Evolutionary conservation across 345 rosid species (phyloP), one percentile per base, ranked within the genome.

Genomic region (Eucalyptus erythrocorys): DNA sequence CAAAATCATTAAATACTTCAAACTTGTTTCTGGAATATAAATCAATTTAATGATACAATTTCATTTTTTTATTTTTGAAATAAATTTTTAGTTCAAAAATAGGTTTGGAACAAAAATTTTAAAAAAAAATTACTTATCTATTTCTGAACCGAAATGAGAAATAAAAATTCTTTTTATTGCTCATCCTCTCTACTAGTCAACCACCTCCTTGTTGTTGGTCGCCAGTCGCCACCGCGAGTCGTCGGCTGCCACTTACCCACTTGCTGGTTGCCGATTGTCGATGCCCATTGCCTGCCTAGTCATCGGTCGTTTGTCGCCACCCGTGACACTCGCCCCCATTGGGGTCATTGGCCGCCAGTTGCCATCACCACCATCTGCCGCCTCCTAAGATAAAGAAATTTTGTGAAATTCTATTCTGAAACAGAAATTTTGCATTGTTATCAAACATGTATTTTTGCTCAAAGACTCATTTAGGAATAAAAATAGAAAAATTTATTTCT

Each of bases 181-280:
- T 57, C 30, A 1, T 3, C 1, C 64, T 57, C 0, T 24, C n/a
- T 57, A 57, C 64, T 57, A 57, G 14, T 11, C 0, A 2, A 1
- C 64, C 6, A 11, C n/a, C 0, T n/a, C 26, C 3, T 1, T 1
- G 0, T 27, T 10, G 14, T 1, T 27, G 0, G 64, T 57, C 3
- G 1, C 0, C 0, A 13, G 22, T 51, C 1, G 0, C 55, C 9
- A 1, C 1, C 0, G 1, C 1, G 2, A 24, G 55, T 51, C 1
- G 1, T 55, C 0, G 30, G 0, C 0, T 2, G 0, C n/a, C 1
- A 11, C 59, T 22, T 49, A 17, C 55, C 0, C 0, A 0, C 64
- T 57, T 10, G 13, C 14, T 0, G 3, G 64, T 27, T 1, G 3
- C 1, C 14, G 2, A 24, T 0, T 57, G n/a, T 0, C 1, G 2